Evolutionary conservation across 2,329 filamentous ascomycete species (phyloP), one percentile per base, ranked within the genome.

Genomic region (Plectosphaerella cucumerina): DNA sequence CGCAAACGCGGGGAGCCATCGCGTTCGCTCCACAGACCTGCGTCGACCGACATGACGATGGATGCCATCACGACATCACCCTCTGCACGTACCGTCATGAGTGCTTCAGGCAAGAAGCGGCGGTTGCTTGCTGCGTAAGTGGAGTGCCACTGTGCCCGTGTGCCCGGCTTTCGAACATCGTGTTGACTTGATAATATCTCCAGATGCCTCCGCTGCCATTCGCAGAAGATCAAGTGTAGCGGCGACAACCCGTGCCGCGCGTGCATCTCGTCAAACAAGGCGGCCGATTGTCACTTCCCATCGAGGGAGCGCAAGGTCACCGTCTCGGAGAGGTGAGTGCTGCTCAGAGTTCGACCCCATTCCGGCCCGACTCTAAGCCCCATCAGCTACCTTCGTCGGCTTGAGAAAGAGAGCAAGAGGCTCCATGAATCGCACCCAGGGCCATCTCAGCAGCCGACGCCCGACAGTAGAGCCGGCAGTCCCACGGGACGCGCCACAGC

Each of bases 171-270:
- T 39, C 31, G 14, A 34, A n/a, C 15, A n/a, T n/a, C 8, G 35
- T 8, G 35, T 15, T n/a, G 5, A 15, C 14, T 39, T 8, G 35
- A 11, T 39, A n/a, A 39, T 39, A 4, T 31, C 26, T 31, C 26
- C 17, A 42, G 39, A 5, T 75, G 72, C 44, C 67, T 70, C 54
- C 60, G 71, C 53, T 75, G 72, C 47, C 72, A 75, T 59, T 55
- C 63, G 0, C 72, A 73, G 34, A 75, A 75, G 52, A 71, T 74
- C 17, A 74, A 72, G 53, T 75, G 72, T 47, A 74, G 72, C 0
- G 72, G 72, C 1, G 65, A 68, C 5, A 63, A 65, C n/a, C 72
- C 72, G 1, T 75, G 72, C 49, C 61, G 58, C 33, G 68, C 71
- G 37, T 75, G 72, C 50, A 59, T 60, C 37, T 55, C 62, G 6